These are phyloP conservation scores for Cercospora berteroae DNA, from an alignment of 2,329 filamentous ascomycete species.

Conservation along the genomic window DNA sequence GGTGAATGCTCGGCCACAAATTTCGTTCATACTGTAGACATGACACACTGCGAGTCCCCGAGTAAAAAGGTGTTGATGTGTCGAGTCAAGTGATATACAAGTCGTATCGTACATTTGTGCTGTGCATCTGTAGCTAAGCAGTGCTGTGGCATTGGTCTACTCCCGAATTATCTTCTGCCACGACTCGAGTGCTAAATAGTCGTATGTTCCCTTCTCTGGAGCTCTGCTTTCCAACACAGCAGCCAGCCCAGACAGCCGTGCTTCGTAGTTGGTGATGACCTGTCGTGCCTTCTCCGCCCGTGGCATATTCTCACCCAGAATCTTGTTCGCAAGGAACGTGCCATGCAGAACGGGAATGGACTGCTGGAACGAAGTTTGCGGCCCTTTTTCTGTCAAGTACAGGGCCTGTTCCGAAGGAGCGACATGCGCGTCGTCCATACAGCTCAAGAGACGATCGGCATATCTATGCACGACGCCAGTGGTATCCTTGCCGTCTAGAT, in stretches of 20 bases:
- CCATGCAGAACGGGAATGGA: conserved; percentile 45
- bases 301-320: conserved; percentile 42
- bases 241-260: conserved; percentile 26
- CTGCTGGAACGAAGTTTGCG: conserved; percentile 32
- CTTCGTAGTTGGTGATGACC: conserved; percentile 31
- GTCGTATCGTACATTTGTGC: neutral
- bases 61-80: neutral
- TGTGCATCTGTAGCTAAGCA: neutral
- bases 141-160: neutral
- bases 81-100: neutral
- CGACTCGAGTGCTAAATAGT: conserved; percentile 28
- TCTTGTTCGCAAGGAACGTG: conserved; percentile 43
- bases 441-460: conserved; percentile 40
- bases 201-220: conserved; percentile 29
- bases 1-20: neutral
- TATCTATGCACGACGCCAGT: conserved; percentile 43
- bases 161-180: conserved; percentile 31
- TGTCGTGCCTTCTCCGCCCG: conserved; percentile 23
- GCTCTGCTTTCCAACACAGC: conserved; percentile 27
- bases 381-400: neutral
- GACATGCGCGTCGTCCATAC: neutral
- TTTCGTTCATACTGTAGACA: neutral
- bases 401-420: conserved; percentile 3
- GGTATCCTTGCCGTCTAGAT: conserved; percentile 36
- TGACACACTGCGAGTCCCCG: neutral